These are phyloP conservation scores for Fusarium irregulare DNA, from an alignment of 2,329 filamentous ascomycete species.

Conservation along the genomic window DNA sequence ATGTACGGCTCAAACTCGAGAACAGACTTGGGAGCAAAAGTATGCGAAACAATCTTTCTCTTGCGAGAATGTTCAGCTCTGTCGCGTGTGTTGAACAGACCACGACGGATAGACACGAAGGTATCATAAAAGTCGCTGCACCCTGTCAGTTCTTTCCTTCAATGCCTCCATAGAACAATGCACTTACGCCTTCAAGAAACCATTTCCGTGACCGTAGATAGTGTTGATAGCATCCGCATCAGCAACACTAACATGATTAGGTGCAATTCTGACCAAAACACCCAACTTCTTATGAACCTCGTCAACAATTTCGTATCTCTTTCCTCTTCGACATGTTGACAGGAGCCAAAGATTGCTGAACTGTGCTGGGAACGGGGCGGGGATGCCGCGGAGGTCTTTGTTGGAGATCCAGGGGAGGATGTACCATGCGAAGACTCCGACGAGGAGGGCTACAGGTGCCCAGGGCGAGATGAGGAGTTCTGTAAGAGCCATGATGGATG, in stretches of 20 bases:
- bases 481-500: constrained; percentile 26
- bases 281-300: constrained; percentile 79
- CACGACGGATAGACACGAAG: constrained; percentile 87
- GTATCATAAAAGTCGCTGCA: constrained; percentile 80
- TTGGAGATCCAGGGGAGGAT: constrained; percentile 62
- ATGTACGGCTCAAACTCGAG: constrained; percentile 91
- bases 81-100: constrained; percentile 90
- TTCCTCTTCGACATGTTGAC: constrained; percentile 71
- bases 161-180: too few relatives aligned
- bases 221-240: constrained; percentile 79
- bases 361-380: constrained; percentile 70
- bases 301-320: constrained; percentile 72
- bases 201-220: constrained; percentile 85
- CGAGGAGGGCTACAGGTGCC: constrained; percentile 26
- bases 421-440: constrained; percentile 30
- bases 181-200: constrained; percentile 73
- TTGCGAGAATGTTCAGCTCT: constrained; percentile 86
- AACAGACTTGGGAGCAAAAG: constrained; percentile 86
- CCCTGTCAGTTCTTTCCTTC: too few relatives aligned
- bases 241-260: constrained; percentile 84
- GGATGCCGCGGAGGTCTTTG: constrained; percentile 63
- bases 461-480: constrained; percentile 36
- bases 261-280: constrained; percentile 40
- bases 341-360: constrained; percentile 88
- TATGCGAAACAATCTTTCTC: constrained; percentile 88